Conservation (phyloP, 306 rosid species). For the Luffa acutangula region DNA sequence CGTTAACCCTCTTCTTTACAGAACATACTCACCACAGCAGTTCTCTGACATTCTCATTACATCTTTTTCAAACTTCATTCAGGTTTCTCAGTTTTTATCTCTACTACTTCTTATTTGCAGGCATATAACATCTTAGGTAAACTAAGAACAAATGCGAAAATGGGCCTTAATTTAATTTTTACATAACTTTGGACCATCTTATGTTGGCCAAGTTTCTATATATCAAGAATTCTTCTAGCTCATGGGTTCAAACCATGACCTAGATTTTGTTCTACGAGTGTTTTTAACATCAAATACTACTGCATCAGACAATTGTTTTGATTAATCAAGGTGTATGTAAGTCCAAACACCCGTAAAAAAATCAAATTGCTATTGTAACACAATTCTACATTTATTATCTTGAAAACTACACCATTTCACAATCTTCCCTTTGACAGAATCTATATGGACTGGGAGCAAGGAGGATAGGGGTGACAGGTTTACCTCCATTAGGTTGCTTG, state of each 20-base stretch:
- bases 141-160: background rate
- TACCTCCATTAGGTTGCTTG: conserved; percentile 51
- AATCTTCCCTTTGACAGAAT: conserved; percentile 24
- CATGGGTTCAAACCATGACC: background rate
- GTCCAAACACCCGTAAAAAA: background rate
- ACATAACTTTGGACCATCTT: background rate
- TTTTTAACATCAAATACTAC: background rate
- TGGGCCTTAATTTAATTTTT: background rate
- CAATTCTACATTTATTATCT: background rate
- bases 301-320: background rate
- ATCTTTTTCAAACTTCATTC: conserved; percentile 36
- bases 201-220: background rate
- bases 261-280: background rate
- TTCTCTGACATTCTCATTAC: conserved; percentile 37
- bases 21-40: conserved; percentile 27
- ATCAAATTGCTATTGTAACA: background rate
- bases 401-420: background rate
- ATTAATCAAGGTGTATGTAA: background rate
- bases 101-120: background rate
- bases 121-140: background rate
- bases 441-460: conserved; percentile 43
- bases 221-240: background rate
- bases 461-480: conserved; percentile 37
- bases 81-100: conserved; percentile 21
- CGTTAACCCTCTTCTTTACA: conserved; percentile 25